Evolutionary conservation across 345 rosid genomes (phyloP).

Genomic region (Toxicodendron radicans): DNA sequence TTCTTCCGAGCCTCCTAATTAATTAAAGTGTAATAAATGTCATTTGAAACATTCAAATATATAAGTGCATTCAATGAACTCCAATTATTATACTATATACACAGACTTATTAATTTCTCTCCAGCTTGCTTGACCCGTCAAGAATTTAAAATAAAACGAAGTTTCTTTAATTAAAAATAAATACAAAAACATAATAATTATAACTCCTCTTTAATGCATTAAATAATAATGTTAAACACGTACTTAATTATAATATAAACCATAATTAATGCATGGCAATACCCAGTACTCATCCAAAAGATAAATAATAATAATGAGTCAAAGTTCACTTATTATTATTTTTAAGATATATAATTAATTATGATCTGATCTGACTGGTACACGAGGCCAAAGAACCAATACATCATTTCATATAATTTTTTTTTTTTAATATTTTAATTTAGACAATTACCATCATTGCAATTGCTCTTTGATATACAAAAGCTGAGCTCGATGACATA

Average conservation of each 20-base stretch:
- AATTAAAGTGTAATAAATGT: conserved; percentile 20
- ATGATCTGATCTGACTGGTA: conserved; percentile 31
- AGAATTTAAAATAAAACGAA: neutral
- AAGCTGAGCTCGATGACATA: conserved; percentile 32
- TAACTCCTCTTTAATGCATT: neutral
- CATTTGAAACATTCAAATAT: neutral
- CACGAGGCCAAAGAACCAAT: conserved; percentile 37
- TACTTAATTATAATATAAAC: neutral
- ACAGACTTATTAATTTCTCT: no score
- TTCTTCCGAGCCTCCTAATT: neutral
- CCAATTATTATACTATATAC: neutral
- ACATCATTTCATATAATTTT: neutral
- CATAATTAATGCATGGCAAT: conserved; percentile 24
- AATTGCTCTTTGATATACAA: conserved; percentile 11
- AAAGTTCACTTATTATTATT: conserved; percentile 29
- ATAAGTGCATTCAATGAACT: conserved; percentile 15
- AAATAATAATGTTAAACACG: conserved; percentile 23
- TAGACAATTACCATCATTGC: conserved; percentile 25
- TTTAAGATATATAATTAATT: no score
- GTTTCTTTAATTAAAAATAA: neutral
- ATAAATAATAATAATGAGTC: conserved; percentile 27
- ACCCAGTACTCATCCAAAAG: no score
- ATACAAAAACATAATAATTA: neutral
- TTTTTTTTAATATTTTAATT: neutral
- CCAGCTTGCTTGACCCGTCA: neutral